These are phyloP conservation scores for Tulasnella sp. DNA, from an alignment of 768 basidiomycete species.

Conservation along the genomic window DNA sequence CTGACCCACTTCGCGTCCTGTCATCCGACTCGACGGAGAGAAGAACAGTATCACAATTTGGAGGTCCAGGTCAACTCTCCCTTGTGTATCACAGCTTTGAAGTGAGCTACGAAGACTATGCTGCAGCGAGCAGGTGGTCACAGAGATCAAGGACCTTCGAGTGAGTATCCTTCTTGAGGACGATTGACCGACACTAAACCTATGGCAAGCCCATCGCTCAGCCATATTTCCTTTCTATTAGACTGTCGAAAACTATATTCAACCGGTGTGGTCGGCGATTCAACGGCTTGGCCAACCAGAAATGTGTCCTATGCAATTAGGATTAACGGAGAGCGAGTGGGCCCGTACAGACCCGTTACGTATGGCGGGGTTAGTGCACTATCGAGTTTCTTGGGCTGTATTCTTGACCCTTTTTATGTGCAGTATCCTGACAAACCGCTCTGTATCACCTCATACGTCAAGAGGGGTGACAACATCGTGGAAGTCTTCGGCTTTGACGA, in stretches of 20 bases:
- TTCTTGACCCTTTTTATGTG: background rate
- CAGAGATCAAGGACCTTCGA: background rate
- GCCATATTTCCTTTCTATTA: background rate
- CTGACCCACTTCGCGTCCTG: no score
- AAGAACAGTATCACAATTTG: background rate
- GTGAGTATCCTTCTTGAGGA: background rate
- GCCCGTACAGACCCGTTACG: background rate
- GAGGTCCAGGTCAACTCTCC: background rate
- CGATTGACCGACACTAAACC: no score
- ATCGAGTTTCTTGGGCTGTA: background rate
- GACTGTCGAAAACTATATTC: background rate
- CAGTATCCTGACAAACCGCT: background rate
- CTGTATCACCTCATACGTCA: background rate
- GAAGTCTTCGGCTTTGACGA: background rate
- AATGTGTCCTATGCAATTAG: background rate
- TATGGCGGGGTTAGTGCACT: background rate
- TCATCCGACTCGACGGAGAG: no score
- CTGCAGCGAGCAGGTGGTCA: background rate
- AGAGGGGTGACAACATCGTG: background rate
- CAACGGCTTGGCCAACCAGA: background rate
- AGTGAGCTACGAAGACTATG: background rate
- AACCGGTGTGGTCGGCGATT: background rate
- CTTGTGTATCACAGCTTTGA: background rate
- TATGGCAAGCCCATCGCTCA: no score
- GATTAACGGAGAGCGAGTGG: background rate